Percentiles rank a stretch among this genome's conserved stretches.
Conservation (phyloP, 768 basidiomycete genomes). For the Xanthoconium purpureum region DNA sequence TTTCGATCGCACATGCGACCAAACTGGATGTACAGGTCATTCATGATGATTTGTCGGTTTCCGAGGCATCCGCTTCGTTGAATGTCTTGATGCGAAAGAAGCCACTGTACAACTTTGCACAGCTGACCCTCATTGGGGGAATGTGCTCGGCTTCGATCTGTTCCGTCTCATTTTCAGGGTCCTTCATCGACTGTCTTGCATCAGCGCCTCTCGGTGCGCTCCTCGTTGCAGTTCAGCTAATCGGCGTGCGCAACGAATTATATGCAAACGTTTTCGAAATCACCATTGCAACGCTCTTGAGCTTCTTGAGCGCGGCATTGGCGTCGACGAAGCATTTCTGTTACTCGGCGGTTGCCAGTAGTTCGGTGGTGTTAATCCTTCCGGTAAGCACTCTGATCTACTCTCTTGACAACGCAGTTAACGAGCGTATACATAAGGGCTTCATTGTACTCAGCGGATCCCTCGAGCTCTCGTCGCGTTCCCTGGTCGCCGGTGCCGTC, state of each 20-base stretch:
- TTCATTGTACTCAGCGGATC: slow-evolving; percentile 70
- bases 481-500: slow-evolving; percentile 82
- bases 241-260: slow-evolving; percentile 71
- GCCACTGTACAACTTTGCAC: slow-evolving; percentile 58
- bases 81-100: slow-evolving; percentile 68
- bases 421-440: slow-evolving; percentile 36
- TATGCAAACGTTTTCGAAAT: slow-evolving; percentile 84
- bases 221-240: slow-evolving; percentile 67
- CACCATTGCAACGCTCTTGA: slow-evolving; percentile 73
- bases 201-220: slow-evolving; percentile 74
- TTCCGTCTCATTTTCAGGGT: slow-evolving; percentile 67
- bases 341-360: slow-evolving; percentile 76
- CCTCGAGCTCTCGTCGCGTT: slow-evolving; percentile 76
- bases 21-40: slow-evolving; percentile 52
- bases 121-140: slow-evolving; percentile 69
- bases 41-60: slow-evolving; percentile 76
- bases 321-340: slow-evolving; percentile 69
- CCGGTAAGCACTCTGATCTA: slow-evolving; percentile 45
- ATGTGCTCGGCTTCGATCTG: slow-evolving; percentile 76
- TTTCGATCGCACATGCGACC: neutral
- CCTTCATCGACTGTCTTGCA: slow-evolving; percentile 72
- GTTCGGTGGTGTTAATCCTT: slow-evolving; percentile 75
- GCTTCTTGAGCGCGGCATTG: slow-evolving; percentile 74
- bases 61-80: slow-evolving; percentile 66
- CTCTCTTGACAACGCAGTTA: neutral